Conservation (phyloP, 805 yeast species). For the Wilhelminamyces savonicus region DNA sequence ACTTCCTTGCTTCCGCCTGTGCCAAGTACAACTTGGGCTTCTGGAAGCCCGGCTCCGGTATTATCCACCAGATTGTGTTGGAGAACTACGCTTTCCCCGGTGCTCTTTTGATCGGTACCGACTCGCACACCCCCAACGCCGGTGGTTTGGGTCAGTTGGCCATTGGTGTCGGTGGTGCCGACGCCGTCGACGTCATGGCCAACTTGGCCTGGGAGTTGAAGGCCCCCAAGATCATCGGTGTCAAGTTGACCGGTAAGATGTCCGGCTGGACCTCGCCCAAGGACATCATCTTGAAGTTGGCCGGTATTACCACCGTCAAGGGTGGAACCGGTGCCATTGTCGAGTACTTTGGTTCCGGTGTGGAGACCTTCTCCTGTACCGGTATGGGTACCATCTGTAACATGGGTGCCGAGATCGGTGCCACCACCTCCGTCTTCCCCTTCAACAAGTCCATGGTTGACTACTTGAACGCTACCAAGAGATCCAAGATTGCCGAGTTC, state of each 20-base stretch:
- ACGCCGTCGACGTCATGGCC: slow-evolving; percentile 95
- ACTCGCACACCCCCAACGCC: slow-evolving; percentile 96
- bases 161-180: slow-evolving; percentile 99
- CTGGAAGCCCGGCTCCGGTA: slow-evolving; percentile 99
- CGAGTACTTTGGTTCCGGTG: slow-evolving; percentile 96
- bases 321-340: slow-evolving; percentile 98
- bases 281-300: slow-evolving; percentile 88
- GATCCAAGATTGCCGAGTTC: slow-evolving; percentile 77
- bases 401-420: slow-evolving; percentile 99
- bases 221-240: slow-evolving; percentile 95
- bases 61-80: slow-evolving; percentile 91
- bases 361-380: slow-evolving; percentile 85
- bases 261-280: slow-evolving; percentile 97
- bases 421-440: slow-evolving; percentile 97
- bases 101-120: slow-evolving; percentile 92
- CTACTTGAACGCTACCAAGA: slow-evolving; percentile 80
- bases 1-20: slow-evolving; percentile 83
- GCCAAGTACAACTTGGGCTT: slow-evolving; percentile 95
- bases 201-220: slow-evolving; percentile 95
- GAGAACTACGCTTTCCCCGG: slow-evolving; percentile 98
- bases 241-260: slow-evolving; percentile 85
- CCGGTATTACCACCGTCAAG: slow-evolving; percentile 91
- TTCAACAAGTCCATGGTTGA: slow-evolving; percentile 85
- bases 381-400: slow-evolving; percentile 99
- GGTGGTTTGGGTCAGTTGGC: slow-evolving; percentile 98